phyloP scores from a whole-genome alignment of 1,139 yeast species.

The Diutina ranongensis region DNA sequence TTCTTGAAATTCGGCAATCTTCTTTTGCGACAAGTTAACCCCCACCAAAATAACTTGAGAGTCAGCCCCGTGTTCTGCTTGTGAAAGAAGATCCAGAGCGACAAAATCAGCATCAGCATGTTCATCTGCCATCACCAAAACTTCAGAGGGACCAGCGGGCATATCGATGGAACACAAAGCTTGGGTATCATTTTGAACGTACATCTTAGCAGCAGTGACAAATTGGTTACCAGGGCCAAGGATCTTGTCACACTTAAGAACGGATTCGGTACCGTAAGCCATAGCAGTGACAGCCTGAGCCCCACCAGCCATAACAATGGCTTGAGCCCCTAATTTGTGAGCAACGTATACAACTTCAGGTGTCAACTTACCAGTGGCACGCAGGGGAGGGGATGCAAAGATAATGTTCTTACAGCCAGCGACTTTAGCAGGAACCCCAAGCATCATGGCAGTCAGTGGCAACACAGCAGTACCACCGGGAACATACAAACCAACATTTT shows the following conservation, averaged over 20 bases:
- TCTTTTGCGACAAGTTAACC: constrained; percentile 48
- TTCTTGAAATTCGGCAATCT: constrained; percentile 58
- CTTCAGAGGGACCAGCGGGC: constrained; percentile 99
- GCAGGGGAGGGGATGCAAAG: constrained; percentile 96
- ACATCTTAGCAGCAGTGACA: constrained; percentile 98
- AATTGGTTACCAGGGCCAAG: constrained; percentile 99
- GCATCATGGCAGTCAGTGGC: constrained; percentile 96
- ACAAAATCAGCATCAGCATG: constrained; percentile 89
- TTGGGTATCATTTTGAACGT: constrained; percentile 88
- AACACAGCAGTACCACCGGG: constrained; percentile 99
- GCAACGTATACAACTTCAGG: constrained; percentile 98
- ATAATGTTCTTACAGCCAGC: constrained; percentile 93
- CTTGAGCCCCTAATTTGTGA: constrained; percentile 82
- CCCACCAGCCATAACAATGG: constrained; percentile 93
- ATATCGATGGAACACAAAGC: constrained; percentile 94
- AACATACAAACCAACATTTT: constrained; percentile 86
- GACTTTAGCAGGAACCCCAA: constrained; percentile 98
- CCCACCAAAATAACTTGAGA: constrained; percentile 93
- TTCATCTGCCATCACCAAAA: constrained; percentile 81
- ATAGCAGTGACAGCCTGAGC: constrained; percentile 98
- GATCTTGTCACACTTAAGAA: constrained; percentile 91
- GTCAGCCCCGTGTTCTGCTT: constrained; percentile 98
- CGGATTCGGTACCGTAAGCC: constrained; percentile 94
- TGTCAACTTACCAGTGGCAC: constrained; percentile 82
- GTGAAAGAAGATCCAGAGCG: constrained; percentile 88